phyloP scores from a whole-genome alignment of 148 eudicot genomes.

The Camellia lanceoleosa region DNA sequence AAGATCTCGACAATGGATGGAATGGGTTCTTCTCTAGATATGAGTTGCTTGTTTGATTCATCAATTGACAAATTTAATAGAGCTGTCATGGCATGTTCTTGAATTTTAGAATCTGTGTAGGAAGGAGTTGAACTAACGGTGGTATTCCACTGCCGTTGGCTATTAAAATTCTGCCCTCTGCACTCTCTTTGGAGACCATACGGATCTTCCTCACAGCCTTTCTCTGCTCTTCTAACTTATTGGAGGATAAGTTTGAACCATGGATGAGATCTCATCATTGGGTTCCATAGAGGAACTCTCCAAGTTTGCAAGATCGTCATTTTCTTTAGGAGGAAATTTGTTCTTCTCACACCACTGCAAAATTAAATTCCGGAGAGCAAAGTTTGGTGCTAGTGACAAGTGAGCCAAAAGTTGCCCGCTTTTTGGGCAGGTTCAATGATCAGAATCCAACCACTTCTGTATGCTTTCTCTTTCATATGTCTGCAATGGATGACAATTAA shows the following conservation, averaged over 20 bases:
- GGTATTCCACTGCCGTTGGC: slow-evolving; percentile 65
- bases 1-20: slow-evolving; percentile 61
- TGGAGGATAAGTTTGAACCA: slow-evolving; percentile 46
- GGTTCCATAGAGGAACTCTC: slow-evolving; percentile 25
- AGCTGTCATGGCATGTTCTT: slow-evolving; percentile 75
- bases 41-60: slow-evolving; percentile 54
- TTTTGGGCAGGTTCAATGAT: slow-evolving; percentile 21
- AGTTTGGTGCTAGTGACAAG: slow-evolving; percentile 54
- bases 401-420: slow-evolving; percentile 39
- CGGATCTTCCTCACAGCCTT: slow-evolving; percentile 64
- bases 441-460: slow-evolving; percentile 41
- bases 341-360: slow-evolving; percentile 71
- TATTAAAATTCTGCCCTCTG: slow-evolving; percentile 54
- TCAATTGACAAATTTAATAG: slow-evolving; percentile 70
- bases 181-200: slow-evolving; percentile 55
- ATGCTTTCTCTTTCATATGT: slow-evolving; percentile 73
- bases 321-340: slow-evolving; percentile 38
- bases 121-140: slow-evolving; percentile 53
- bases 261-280: slow-evolving; percentile 29
- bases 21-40: slow-evolving; percentile 51
- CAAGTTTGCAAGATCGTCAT: slow-evolving; percentile 11
- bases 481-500: slow-evolving; percentile 27
- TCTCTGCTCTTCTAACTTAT: slow-evolving; percentile 42
- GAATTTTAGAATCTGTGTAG: slow-evolving; percentile 53
- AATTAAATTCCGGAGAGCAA: slow-evolving; percentile 68